Evolutionary conservation across 1,139 yeast genomes (phyloP), one percentile per base, ranked within the genome.

Genomic region (Kodamaea anthophila): DNA sequence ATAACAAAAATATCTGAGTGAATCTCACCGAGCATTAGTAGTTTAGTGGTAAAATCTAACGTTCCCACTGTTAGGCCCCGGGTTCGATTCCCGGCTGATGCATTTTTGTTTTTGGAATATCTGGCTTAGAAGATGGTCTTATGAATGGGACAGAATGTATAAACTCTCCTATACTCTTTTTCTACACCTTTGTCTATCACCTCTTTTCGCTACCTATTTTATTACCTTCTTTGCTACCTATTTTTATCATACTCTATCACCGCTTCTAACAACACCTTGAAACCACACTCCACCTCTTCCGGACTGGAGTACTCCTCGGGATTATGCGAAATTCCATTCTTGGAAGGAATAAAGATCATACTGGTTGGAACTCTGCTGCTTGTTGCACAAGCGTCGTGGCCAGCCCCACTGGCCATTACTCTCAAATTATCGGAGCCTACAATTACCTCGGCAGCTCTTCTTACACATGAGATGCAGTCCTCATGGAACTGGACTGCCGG

Each of bases 291-390:
- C 9, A 75, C 64, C 36, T 79, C 74, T 40, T 77, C 75, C 5
- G 84, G 84, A 0, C 72, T 62, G 9, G 78, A 65, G 44, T 73
- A 78, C 44, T 80, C 88, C 31, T 64, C 70, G 6, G 81, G 82
- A 47, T 75, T 77, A 51, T 80, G 87, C 15, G 79, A 70, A 23
- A 80, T 61, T n/a, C 87, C 87, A 46, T 75, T 78, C 43, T 59
- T 70, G 18, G 82, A 72, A 5, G 88, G 87, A 43, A 78, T 75
- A 50, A 80, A 80, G 16, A 80, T 72, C 87, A 80, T 80, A 1
- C 84, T 72, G 0, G 87, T 78, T 15, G 88, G 87, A 21, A 74
- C 68, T 27, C 66, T 61, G 6, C 55, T 43, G 18, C 72, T 63
- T 4, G 81, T 73, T 19, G 72, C 65, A 42, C 85, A 77, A 3